Conservation (phyloP, 495 filamentous ascomycete species). For the Penicillium cosmopolitanum region DNA sequence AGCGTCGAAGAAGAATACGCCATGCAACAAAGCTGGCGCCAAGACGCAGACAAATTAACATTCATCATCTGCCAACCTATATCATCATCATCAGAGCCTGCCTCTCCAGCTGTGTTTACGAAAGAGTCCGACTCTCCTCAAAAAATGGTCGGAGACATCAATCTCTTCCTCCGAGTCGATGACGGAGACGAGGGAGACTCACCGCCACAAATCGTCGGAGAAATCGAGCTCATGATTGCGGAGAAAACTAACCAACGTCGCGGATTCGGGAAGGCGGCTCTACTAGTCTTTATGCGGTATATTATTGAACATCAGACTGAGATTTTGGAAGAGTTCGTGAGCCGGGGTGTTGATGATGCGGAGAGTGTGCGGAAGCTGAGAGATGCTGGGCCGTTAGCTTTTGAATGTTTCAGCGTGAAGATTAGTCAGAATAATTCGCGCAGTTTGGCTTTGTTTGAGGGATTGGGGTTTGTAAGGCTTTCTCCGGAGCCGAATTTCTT, state of each 20-base stretch:
- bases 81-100: conserved; percentile 9
- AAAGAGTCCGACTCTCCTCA: conserved; percentile 28
- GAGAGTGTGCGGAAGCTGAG: conserved; percentile 13
- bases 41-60: conserved; percentile 60
- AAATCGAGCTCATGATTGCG: conserved; percentile 91
- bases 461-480: conserved; percentile 56
- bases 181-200: conserved; percentile 46
- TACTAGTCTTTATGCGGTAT: conserved; percentile 72
- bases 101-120: background rate
- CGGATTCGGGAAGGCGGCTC: conserved; percentile 67
- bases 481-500: conserved; percentile 62
- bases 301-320: conserved; percentile 48
- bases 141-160: conserved; percentile 83
- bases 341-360: conserved; percentile 23
- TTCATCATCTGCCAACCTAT: conserved; percentile 47
- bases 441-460: conserved; percentile 65
- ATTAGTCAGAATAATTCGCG: conserved; percentile 58
- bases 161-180: conserved; percentile 72
- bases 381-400: conserved; percentile 8
- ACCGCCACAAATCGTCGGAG: conserved; percentile 59
- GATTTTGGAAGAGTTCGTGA: conserved; percentile 65
- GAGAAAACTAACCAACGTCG: conserved; percentile 54
- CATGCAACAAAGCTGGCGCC: conserved; percentile 83
- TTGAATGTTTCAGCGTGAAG: conserved; percentile 59
- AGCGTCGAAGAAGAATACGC: conserved; percentile 77